phyloP scores from a whole-genome alignment of 352 stramenopile genomes.

The Phytophthora meadii region DNA sequence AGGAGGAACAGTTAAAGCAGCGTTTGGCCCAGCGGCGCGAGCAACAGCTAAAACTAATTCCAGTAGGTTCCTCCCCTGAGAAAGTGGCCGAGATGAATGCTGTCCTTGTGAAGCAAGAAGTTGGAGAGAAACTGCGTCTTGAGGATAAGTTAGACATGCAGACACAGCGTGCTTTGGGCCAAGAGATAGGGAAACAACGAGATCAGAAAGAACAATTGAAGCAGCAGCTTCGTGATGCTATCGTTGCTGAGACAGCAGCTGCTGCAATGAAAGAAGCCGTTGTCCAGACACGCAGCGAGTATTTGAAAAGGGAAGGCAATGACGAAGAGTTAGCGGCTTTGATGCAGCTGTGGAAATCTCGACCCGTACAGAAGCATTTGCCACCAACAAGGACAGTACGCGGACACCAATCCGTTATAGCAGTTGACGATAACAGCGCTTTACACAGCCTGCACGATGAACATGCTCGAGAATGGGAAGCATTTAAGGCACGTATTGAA shows the following conservation, averaged over 20 bases:
- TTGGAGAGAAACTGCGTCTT: conserved; percentile 22
- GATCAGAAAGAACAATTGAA: conserved; percentile 30
- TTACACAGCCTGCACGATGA: conserved; percentile 41
- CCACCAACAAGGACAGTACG: conserved; percentile 1
- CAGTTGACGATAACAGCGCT: conserved; percentile 30
- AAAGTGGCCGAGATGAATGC: conserved; percentile 29
- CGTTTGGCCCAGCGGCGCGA: conserved; percentile 31
- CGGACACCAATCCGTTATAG: conserved; percentile 12
- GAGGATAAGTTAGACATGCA: conserved; percentile 38
- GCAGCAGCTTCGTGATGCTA: conserved; percentile 27
- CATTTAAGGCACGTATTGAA: conserved; percentile 34
- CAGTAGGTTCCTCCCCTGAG: conserved; percentile 15
- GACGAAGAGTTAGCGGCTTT: conserved; percentile 16
- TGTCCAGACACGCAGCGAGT: conserved; percentile 13
- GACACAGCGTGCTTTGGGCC: conserved; percentile 22
- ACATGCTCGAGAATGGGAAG: conserved; percentile 43
- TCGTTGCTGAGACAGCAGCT: conserved; percentile 16
- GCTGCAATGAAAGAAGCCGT: conserved; percentile 28
- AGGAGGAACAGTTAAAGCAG: conserved; percentile 36
- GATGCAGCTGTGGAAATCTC: conserved; percentile 22
- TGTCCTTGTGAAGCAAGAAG: conserved; percentile 31
- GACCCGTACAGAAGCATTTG: conserved; percentile 4
- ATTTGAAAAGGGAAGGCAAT: conserved; percentile 1
- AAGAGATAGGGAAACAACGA: conserved; percentile 29
- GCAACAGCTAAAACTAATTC: conserved; percentile 28